A percentile compares a stretch with the other conserved stretches of the same genome.
These are phyloP conservation scores for Nepenthes gracilis DNA, from an alignment of 148 eudicot genomes.

Conservation along the genomic window DNA sequence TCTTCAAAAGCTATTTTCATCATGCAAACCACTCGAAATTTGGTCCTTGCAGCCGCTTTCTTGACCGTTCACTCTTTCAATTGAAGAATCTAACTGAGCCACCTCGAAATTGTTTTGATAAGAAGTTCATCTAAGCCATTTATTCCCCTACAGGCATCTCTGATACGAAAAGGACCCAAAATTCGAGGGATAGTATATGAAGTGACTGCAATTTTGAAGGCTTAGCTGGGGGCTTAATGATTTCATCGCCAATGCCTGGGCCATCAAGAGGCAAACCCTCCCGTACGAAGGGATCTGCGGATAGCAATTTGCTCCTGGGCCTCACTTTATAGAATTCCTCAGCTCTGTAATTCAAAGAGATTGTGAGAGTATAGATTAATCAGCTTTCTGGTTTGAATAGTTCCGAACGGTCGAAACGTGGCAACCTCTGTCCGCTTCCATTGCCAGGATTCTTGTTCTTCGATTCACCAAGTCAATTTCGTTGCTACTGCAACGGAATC, in stretches of 20 bases:
- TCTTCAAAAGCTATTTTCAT: not conserved
- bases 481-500: too few relatives aligned
- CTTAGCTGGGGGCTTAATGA: slow-evolving; percentile 16
- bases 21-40: not conserved
- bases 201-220: slow-evolving; percentile 10
- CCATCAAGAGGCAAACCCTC: slow-evolving; percentile 51
- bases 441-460: too few relatives aligned
- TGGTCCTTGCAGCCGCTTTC: not conserved
- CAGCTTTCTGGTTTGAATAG: too few relatives aligned
- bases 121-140: slow-evolving; percentile 24
- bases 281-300: slow-evolving; percentile 54
- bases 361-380: not conserved
- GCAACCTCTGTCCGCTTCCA: too few relatives aligned
- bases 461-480: too few relatives aligned
- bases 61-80: not conserved
- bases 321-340: slow-evolving; percentile 44
- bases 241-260: slow-evolving; percentile 35
- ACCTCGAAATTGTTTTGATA: slow-evolving; percentile 17
- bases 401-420: too few relatives aligned
- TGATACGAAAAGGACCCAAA: slow-evolving; percentile 34
- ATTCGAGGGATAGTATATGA: slow-evolving; percentile 3
- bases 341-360: slow-evolving; percentile 18
- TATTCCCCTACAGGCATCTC: slow-evolving; percentile 27
- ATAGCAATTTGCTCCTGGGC: slow-evolving; percentile 36
- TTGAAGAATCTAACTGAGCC: not conserved